These are phyloP conservation scores for Hyphochytrium catenoides DNA, from an alignment of 352 stramenopile species.

Conservation along the genomic window DNA sequence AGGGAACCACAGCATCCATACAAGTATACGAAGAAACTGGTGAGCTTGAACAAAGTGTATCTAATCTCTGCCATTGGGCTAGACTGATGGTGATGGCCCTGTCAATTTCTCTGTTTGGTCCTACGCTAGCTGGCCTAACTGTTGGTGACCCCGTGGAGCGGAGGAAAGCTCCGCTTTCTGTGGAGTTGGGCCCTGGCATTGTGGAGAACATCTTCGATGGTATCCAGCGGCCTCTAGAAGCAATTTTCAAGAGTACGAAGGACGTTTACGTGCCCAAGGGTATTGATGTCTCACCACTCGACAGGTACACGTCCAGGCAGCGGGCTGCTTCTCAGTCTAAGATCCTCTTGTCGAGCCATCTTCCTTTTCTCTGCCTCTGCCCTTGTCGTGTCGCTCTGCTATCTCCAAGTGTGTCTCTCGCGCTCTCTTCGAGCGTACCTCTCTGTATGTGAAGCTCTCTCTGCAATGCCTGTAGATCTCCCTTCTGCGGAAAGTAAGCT, in stretches of 20 bases:
- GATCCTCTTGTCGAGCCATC: too few relatives aligned
- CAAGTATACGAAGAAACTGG: constrained; percentile 97
- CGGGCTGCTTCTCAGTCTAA: too few relatives aligned
- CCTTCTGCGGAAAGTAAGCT: too few relatives aligned
- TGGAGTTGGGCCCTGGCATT: constrained; percentile 97
- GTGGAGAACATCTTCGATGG: constrained; percentile 99
- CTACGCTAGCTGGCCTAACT: constrained; percentile 60
- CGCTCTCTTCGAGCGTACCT: too few relatives aligned
- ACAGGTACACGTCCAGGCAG: too few relatives aligned
- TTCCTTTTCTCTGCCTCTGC: too few relatives aligned
- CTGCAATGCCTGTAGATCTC: too few relatives aligned
- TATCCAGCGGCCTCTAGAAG: constrained; percentile 95
- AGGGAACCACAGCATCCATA: constrained; percentile 96
- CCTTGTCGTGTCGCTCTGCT: too few relatives aligned
- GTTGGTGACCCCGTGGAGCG: constrained; percentile 93
- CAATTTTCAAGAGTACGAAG: constrained; percentile 74
- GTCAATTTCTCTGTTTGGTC: too few relatives aligned
- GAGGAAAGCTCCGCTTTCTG: constrained; percentile 89
- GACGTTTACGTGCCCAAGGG: constrained; percentile 94
- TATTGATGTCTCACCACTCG: constrained; percentile 84
- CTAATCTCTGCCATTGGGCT: constrained; percentile 9
- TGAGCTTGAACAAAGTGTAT: constrained; percentile 10
- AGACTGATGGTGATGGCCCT: too few relatives aligned
- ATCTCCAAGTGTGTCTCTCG: too few relatives aligned
- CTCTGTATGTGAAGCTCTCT: too few relatives aligned